These are phyloP conservation scores for Pseudoperonospora humuli DNA, from an alignment of 352 stramenopile genomes.

Conservation along the genomic window DNA sequence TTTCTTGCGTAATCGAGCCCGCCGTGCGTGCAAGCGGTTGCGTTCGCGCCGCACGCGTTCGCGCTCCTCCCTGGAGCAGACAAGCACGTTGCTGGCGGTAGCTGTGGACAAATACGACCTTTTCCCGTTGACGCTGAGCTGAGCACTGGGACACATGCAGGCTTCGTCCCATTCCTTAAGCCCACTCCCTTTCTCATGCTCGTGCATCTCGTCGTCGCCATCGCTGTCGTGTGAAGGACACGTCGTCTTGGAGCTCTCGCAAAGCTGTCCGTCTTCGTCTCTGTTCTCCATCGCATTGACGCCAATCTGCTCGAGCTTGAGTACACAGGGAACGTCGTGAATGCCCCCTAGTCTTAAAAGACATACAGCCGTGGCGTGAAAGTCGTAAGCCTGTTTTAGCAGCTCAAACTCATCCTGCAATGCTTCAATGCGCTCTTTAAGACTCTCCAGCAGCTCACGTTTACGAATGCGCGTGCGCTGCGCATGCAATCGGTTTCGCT, in stretches of 20 bases:
- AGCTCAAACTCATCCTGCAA: slow-evolving; percentile 54
- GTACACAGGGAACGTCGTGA: slow-evolving; percentile 32
- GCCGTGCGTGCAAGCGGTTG: slow-evolving; percentile 65
- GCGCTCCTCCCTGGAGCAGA: slow-evolving; percentile 58
- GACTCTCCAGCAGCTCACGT: slow-evolving; percentile 61
- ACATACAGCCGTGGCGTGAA: slow-evolving; percentile 61
- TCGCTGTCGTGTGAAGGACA: slow-evolving; percentile 28
- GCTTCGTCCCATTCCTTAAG: slow-evolving; percentile 16
- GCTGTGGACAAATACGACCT: slow-evolving; percentile 21
- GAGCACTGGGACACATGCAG: slow-evolving; percentile 17
- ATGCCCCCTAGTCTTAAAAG: slow-evolving; percentile 44
- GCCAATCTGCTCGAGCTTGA: slow-evolving; percentile 45
- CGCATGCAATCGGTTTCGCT: slow-evolving; percentile 68
- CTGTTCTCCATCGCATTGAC: slow-evolving; percentile 32
- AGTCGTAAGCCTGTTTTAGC: slow-evolving; percentile 70
- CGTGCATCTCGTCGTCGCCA: slow-evolving; percentile 22
- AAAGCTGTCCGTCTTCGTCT: slow-evolving; percentile 25
- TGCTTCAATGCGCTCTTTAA: slow-evolving; percentile 60
- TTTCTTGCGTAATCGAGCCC: slow-evolving; percentile 72
- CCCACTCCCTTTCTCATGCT: slow-evolving; percentile 42
- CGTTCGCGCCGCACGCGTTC: slow-evolving; percentile 65
- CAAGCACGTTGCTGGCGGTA: slow-evolving; percentile 18
- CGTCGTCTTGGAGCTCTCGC: slow-evolving; percentile 4
- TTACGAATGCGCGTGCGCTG: slow-evolving; percentile 73
- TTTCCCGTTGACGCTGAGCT: slow-evolving; percentile 38